Evolutionary conservation across 2,329 filamentous ascomycete genomes (phyloP).

Genomic region (Raffaelea albimanens): DNA sequence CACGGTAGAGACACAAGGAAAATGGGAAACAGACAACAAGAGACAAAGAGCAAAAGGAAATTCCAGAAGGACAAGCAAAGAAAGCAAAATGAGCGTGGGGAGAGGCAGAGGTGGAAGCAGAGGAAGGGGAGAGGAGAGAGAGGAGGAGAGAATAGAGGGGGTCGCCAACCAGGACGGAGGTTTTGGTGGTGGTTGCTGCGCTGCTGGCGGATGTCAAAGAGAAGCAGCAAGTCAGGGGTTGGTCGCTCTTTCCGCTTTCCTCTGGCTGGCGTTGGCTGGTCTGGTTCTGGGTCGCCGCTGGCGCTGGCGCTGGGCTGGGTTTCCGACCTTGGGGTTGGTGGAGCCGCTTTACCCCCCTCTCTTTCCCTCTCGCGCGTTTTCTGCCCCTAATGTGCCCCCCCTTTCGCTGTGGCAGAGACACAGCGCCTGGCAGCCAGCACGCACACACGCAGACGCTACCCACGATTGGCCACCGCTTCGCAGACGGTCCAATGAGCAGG

Average conservation of each 20-base stretch:
- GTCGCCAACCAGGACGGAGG: no score
- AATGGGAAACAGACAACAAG: constrained; percentile 2
- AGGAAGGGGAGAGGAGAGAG: neutral
- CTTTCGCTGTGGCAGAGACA: no score
- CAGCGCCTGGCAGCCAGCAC: no score
- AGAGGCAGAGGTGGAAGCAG: neutral
- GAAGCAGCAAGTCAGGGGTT: constrained; percentile 1
- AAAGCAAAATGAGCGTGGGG: constrained; percentile 4
- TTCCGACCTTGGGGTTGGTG: constrained; percentile 1
- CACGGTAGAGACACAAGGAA: constrained; percentile 1
- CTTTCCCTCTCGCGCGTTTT: neutral
- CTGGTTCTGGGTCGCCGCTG: no score
- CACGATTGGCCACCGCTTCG: no score
- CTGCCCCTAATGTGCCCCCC: no score
- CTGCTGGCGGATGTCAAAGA: neutral
- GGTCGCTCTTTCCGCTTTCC: neutral
- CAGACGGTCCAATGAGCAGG: no score
- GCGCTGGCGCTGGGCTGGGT: neutral
- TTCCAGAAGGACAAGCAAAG: neutral
- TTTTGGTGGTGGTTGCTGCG: neutral
- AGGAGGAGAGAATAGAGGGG: neutral
- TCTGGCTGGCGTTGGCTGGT: neutral
- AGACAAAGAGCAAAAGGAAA: neutral
- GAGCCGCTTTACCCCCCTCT: neutral
- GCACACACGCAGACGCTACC: no score